Percentiles rank a stretch among this genome's conserved stretches.
Conservation (phyloP, 2,329 filamentous ascomycete genomes). For the Hypoxylon sp. region DNA sequence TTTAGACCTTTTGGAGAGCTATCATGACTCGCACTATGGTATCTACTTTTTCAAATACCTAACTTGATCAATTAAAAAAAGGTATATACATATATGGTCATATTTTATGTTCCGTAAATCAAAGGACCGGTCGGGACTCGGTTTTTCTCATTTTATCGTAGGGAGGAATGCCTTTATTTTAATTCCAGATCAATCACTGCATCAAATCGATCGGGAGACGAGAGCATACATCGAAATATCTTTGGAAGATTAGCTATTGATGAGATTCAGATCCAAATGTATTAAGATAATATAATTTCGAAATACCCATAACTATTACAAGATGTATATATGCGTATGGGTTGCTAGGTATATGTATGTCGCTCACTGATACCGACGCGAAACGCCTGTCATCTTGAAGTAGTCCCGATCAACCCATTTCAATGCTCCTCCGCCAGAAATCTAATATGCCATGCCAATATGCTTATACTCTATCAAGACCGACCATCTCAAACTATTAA, state of each 20-base stretch:
- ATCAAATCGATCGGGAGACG: not conserved
- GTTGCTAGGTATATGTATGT: conserved; percentile 4
- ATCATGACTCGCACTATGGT: not conserved
- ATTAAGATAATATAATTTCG: conserved; percentile 5
- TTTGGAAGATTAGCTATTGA: not conserved
- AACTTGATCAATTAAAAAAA: too few relatives aligned
- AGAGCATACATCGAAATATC: not conserved
- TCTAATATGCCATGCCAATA: conserved; percentile 29
- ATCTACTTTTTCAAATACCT: not conserved
- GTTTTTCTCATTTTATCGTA: not conserved
- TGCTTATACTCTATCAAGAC: conserved; percentile 25
- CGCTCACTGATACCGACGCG: conserved; percentile 4
- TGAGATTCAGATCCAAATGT: not conserved
- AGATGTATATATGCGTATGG: conserved; percentile 19
- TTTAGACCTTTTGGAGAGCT: not conserved
- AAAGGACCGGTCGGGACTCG: not conserved
- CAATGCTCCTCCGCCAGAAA: conserved; percentile 29
- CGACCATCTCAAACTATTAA: not conserved
- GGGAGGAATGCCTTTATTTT: not conserved
- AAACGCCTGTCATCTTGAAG: conserved; percentile 14
- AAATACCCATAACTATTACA: conserved; percentile 24
- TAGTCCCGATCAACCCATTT: conserved; percentile 20
- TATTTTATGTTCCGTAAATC: too few relatives aligned
- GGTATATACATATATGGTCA: too few relatives aligned
- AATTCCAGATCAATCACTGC: not conserved